Evolutionary conservation across 1,284 basidiomycete genomes (phyloP), one percentile per base, ranked within the genome.

Genomic region (Athelia sp.): DNA sequence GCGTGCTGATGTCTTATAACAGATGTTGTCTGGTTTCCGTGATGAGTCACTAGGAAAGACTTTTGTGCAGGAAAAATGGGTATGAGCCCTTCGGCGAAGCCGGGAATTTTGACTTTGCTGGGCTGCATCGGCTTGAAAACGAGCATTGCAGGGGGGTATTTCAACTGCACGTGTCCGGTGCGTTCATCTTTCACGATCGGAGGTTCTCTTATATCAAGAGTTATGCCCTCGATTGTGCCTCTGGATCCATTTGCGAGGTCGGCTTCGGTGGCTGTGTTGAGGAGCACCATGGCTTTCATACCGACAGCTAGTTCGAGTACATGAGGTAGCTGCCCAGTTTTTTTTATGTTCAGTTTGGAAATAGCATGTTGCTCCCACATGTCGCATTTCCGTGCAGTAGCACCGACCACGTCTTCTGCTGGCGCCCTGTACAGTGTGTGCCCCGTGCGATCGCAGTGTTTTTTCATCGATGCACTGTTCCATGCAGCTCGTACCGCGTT

Each of bases 401-500:
- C 23, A 19, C 49, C 42, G 1, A 31, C 32, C 9, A 38, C 58
- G 43, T 69, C 66, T 31, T 64, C 59, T 3, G 63, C 63, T 2
- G 19, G 31, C 2, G 48, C 53, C 0, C 61, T 43, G 23, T 60
- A 67, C 0, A 58, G 3, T 11, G 35, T 49, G 0, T 52, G 24
- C 1, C 56, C 53, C 0, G 49, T 59, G 3, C 31, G 17, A 0
- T 6, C 13, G 44, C 57, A 59, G 19, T 55, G 51, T 44, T 50
- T 53, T 10, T 21, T 18, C 1, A 68, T 13, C 0, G 61, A 48
- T 0, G 46, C 45, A 15, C 51, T 18, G 49, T 73, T 73, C 71
- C 72, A 73, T 15, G 48, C 21, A 1, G 46, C 34, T 4, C 63
- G 47, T 0, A 72, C 64, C 1, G 50, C 48, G 51, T 74, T 67